Conservation (phyloP, 2,329 filamentous ascomycete species). For the Cryphonectria radicalis region DNA sequence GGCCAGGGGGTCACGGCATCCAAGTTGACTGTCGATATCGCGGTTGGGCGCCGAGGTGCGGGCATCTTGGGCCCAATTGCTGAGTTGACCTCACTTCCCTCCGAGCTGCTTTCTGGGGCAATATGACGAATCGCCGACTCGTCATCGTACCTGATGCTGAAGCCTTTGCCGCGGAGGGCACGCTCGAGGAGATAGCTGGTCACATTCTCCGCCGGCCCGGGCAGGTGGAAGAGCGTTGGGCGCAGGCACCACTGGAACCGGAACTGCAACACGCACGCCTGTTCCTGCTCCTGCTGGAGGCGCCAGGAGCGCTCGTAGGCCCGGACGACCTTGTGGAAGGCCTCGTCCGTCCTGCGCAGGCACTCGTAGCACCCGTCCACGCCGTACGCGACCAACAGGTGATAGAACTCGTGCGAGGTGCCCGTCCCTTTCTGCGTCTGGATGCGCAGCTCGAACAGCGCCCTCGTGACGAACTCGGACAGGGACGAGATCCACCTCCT, state of each 20-base stretch:
- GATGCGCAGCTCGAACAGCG: constrained; percentile 1
- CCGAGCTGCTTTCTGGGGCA: neutral
- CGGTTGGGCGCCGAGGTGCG: neutral
- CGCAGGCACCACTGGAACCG: neutral
- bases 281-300: neutral
- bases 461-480: constrained; percentile 1
- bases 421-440: constrained; percentile 1
- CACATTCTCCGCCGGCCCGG: neutral
- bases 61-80: neutral
- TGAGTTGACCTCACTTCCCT: neutral
- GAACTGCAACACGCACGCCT: neutral
- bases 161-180: neutral
- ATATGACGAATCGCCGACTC: neutral
- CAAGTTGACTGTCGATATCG: neutral
- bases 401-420: neutral
- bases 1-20: constrained; percentile 4
- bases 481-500: neutral
- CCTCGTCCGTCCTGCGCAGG: neutral
- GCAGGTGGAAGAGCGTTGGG: neutral
- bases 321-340: neutral
- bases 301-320: neutral
- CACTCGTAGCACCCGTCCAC: neutral
- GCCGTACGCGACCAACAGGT: neutral
- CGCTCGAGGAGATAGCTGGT: neutral
- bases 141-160: neutral